Evolutionary conservation across 805 yeast species (phyloP).

Genomic region (Teunomyces lycoperdinae): DNA sequence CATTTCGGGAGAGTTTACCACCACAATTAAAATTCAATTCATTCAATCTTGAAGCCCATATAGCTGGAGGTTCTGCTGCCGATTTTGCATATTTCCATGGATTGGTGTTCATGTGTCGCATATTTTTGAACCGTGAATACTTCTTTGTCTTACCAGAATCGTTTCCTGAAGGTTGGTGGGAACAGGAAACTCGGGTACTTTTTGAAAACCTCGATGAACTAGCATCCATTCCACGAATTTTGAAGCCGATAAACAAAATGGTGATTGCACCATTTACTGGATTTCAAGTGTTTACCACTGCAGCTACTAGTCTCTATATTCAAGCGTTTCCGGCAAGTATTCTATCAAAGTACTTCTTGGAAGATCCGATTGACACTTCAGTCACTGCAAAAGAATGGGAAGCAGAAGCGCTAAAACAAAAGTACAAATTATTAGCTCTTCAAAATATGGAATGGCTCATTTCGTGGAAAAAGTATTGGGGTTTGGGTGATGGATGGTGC

Average conservation of each 20-base stretch:
- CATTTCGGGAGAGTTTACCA: conserved; percentile 24
- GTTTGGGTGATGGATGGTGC: conserved; percentile 29
- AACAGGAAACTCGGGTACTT: conserved; percentile 16
- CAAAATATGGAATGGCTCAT: conserved; percentile 20
- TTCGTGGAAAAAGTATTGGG: conserved; percentile 29
- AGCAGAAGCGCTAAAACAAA: conserved; percentile 10
- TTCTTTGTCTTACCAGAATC: conserved; percentile 30
- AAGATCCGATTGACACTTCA: not conserved
- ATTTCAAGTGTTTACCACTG: conserved; percentile 34
- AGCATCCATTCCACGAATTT: conserved; percentile 17
- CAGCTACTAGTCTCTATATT: conserved; percentile 32
- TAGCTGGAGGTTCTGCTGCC: conserved; percentile 26
- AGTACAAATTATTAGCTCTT: conserved; percentile 19
- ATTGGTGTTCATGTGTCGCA: conserved; percentile 27
- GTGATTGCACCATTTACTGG: conserved; percentile 39
- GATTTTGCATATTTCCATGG: conserved; percentile 36
- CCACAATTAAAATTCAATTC: conserved; percentile 17
- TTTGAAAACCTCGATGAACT: conserved; percentile 21
- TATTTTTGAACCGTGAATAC: conserved; percentile 35
- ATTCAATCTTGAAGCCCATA: conserved; percentile 25
- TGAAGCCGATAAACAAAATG: conserved; percentile 22
- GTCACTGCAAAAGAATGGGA: not conserved
- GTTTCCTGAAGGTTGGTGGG: conserved; percentile 29
- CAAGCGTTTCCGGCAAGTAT: conserved; percentile 24
- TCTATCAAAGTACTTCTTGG: conserved; percentile 12